A percentile compares a stretch with the other conserved stretches of the same genome.
Conservation (phyloP, 345 rosid species). For the Eucalyptus tenuipes region DNA sequence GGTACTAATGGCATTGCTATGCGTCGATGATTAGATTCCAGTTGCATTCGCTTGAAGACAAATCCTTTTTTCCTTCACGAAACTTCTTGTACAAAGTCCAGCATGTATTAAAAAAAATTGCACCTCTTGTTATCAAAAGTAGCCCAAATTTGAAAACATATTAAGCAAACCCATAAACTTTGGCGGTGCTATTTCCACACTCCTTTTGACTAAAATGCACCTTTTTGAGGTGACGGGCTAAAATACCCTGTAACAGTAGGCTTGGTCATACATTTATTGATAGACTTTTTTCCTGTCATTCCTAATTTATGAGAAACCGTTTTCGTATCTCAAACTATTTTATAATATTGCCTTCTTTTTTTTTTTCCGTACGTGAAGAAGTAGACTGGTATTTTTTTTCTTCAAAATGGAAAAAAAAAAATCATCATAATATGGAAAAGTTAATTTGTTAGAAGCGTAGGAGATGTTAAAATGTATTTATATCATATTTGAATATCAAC, state of each 20-base stretch:
- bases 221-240: no score
- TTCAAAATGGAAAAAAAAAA: not conserved
- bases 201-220: no score
- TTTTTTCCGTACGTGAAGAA: rapidly evolving
- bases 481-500: not conserved
- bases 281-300: no score
- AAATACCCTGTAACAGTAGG: no score
- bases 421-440: not conserved
- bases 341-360: not conserved
- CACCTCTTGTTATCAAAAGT: not conserved
- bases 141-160: no score
- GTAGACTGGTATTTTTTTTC: not conserved
- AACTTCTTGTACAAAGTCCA: not conserved
- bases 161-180: no score
- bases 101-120: not conserved
- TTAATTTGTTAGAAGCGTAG: not conserved
- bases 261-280: no score
- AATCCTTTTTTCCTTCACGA: not conserved
- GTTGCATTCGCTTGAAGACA: not conserved
- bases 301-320: not conserved
- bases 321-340: not conserved
- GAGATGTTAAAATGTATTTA: not conserved
- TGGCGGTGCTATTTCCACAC: no score
- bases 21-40: no score
- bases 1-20: not conserved